phyloP scores from a whole-genome alignment of 106 monocot genomes.

The Acorus gramineus region DNA sequence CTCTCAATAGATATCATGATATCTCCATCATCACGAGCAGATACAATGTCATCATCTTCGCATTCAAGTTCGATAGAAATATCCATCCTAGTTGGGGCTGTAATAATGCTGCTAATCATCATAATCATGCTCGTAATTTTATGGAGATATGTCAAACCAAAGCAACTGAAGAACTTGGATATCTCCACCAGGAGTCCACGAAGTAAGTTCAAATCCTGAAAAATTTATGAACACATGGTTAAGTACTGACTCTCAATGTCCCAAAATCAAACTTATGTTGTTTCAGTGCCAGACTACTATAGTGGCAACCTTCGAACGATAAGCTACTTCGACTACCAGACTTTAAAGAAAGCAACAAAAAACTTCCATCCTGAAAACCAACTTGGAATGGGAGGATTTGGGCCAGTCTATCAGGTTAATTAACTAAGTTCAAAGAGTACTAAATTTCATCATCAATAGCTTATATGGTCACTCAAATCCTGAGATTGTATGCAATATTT shows the following conservation, averaged over 20 bases:
- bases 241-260: no score
- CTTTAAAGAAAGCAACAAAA: constrained; percentile 40
- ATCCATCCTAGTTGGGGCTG: constrained; percentile 2
- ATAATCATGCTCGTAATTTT: constrained; percentile 13
- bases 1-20: not conserved
- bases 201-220: not conserved
- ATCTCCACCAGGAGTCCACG: not conserved
- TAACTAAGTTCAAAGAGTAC: no score
- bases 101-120: constrained; percentile 11
- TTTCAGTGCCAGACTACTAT: constrained; percentile 15
- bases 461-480: no score
- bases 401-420: constrained; percentile 34
- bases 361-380: constrained; percentile 34
- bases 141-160: constrained; percentile 24
- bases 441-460: no score
- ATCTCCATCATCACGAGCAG: constrained; percentile 3
- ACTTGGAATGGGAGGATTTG: constrained; percentile 46
- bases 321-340: constrained; percentile 23
- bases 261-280: not conserved
- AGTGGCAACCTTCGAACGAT: constrained; percentile 31
- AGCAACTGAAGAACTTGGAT: constrained; percentile 8
- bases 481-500: not conserved
- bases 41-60: constrained; percentile 9
- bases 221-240: no score
- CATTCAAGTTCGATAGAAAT: not conserved